Percentiles rank a stretch among this genome's conserved stretches.
phyloP scores from a whole-genome alignment of 2,329 filamentous ascomycete species.

The Scedosporium apiospermum region DNA sequence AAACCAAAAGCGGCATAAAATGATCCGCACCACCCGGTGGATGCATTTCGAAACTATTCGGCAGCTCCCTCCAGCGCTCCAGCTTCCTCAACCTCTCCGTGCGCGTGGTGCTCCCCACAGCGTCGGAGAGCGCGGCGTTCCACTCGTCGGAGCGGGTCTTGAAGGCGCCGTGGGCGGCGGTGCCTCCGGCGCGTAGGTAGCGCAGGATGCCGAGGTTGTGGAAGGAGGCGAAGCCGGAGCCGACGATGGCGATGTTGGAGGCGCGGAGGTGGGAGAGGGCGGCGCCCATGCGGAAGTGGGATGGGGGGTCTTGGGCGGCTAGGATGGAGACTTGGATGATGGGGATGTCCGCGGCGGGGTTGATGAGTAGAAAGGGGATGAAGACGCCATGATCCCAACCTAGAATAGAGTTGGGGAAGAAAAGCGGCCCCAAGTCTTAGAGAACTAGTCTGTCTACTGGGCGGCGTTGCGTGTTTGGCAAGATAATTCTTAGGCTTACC shows the following conservation, averaged over 20 bases:
- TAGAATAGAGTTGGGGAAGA: neutral
- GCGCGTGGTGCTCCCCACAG: slow-evolving; percentile 21
- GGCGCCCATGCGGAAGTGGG: slow-evolving; percentile 41
- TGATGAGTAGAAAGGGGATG: slow-evolving; percentile 44
- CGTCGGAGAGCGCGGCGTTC: slow-evolving; percentile 35
- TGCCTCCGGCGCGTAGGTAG: slow-evolving; percentile 16
- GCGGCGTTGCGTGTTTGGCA: no score
- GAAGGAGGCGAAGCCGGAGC: slow-evolving; percentile 48
- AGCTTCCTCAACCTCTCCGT: slow-evolving; percentile 29
- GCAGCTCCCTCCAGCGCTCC: slow-evolving; percentile 35
- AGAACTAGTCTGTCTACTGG: no score
- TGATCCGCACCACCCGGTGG: slow-evolving; percentile 44
- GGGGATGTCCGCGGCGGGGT: slow-evolving; percentile 41
- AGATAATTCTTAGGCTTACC: neutral
- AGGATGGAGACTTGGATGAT: slow-evolving; percentile 48
- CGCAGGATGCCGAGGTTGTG: slow-evolving; percentile 44
- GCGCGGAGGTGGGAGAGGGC: slow-evolving; percentile 39
- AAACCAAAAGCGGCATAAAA: slow-evolving; percentile 49
- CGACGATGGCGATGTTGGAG: slow-evolving; percentile 46
- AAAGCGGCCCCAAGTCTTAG: no score
- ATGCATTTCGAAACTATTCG: slow-evolving; percentile 41
- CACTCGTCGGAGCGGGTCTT: slow-evolving; percentile 23
- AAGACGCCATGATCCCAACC: slow-evolving; percentile 55
- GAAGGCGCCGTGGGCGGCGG: slow-evolving; percentile 14
- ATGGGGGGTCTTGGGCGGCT: slow-evolving; percentile 35